Conservation (phyloP, 306 rosid genomes). For the Acacia melanoxylon region DNA sequence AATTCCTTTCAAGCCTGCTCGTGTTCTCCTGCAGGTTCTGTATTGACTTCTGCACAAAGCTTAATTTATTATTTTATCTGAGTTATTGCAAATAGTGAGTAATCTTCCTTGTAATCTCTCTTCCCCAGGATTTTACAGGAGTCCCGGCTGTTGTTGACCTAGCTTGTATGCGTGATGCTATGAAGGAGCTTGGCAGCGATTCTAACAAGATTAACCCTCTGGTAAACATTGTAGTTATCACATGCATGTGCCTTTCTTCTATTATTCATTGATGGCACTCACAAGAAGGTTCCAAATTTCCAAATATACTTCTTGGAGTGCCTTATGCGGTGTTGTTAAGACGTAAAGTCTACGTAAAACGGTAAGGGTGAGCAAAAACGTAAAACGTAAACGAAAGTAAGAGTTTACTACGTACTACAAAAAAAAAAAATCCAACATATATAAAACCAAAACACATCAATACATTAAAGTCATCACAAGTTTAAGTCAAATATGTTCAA, state of each 20-base stretch:
- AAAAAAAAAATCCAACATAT: no score
- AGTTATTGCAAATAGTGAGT: not conserved
- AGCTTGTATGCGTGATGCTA: constrained; percentile 99
- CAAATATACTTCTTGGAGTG: not conserved
- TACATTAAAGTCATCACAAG: no score
- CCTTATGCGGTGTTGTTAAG: no score
- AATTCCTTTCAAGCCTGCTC: constrained; percentile 99
- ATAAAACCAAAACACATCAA: no score
- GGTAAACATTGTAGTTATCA: constrained; percentile 49
- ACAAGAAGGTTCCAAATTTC: not conserved
- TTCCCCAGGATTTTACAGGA: constrained; percentile 89
- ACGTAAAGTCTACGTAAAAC: no score
- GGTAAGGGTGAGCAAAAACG: no score
- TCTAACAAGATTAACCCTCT: constrained; percentile 93
- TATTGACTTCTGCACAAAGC: not conserved
- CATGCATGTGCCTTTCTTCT: not conserved
- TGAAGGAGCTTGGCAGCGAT: constrained; percentile 95
- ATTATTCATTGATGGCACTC: not conserved
- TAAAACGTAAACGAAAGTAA: no score
- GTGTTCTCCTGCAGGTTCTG: constrained; percentile 93
- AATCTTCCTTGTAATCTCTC: constrained; percentile 18
- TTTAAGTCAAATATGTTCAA: no score
- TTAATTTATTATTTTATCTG: constrained; percentile 1
- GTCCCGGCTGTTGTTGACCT: constrained; percentile 98
- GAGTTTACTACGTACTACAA: no score